phyloP scores from a whole-genome alignment of 305 asterid genomes.

The Striga hermonthica region DNA sequence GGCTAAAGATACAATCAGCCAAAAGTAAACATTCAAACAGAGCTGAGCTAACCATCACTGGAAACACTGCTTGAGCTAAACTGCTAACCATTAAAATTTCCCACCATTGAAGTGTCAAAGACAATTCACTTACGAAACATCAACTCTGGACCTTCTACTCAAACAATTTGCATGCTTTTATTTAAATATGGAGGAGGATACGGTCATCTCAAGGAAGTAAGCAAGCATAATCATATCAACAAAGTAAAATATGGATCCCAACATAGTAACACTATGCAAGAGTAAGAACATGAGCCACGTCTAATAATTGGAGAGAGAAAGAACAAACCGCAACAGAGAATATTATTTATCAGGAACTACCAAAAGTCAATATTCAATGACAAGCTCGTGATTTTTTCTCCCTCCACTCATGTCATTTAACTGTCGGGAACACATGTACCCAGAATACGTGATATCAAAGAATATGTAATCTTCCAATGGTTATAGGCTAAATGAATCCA shows the following conservation, averaged over 20 bases:
- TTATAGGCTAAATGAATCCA: no score
- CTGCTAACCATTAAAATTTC: background rate
- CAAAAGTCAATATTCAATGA: background rate
- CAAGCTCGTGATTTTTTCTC: background rate
- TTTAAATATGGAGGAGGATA: background rate
- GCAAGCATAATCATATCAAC: background rate
- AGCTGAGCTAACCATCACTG: background rate
- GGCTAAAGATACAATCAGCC: slow-evolving; percentile 8
- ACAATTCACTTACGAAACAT: background rate
- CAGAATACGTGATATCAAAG: background rate
- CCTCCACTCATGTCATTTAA: background rate
- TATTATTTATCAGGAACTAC: background rate
- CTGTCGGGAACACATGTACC: background rate
- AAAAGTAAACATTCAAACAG: slow-evolving; percentile 6
- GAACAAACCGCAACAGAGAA: background rate
- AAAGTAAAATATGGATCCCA: background rate
- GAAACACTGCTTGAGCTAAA: background rate
- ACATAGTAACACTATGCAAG: background rate
- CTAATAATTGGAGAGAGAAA: background rate
- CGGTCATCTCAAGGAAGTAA: slow-evolving; percentile 6
- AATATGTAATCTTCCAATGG: background rate
- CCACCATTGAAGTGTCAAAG: slow-evolving; percentile 11
- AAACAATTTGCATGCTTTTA: slow-evolving; percentile 18
- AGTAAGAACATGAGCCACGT: background rate
- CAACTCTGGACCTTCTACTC: slow-evolving; percentile 21